Percentiles rank a stretch among this genome's conserved stretches.
Evolutionary conservation across 441 rosid genomes (phyloP).

Genomic region (Kokia cookei): DNA sequence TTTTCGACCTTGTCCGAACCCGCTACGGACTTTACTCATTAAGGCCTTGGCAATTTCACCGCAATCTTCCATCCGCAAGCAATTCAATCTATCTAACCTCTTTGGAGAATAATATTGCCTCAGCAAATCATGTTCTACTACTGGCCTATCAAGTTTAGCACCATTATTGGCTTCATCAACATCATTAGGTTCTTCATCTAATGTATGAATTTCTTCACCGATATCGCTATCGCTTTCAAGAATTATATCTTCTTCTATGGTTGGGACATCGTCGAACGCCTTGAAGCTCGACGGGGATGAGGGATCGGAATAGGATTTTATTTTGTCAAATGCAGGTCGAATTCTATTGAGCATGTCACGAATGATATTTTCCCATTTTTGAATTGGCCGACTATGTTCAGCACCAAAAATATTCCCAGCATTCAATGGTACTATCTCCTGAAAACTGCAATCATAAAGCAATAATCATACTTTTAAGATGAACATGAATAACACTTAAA

Average conservation of each 20-base stretch:
- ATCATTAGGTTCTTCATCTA: conserved; percentile 42
- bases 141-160: conserved; percentile 17
- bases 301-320: conserved; percentile 79
- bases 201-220: conserved; percentile 78
- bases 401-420: conserved; percentile 93
- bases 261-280: conserved; percentile 61
- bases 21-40: neutral
- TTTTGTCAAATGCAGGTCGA: conserved; percentile 29
- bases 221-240: conserved; percentile 68
- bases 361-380: conserved; percentile 75
- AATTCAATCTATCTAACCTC: conserved; percentile 55
- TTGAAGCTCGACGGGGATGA: conserved; percentile 79
- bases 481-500: neutral
- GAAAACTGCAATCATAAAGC: conserved; percentile 44
- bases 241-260: conserved; percentile 61
- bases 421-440: conserved; percentile 90
- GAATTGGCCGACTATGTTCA: conserved; percentile 72
- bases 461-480: conserved; percentile 6
- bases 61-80: conserved; percentile 39
- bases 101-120: conserved; percentile 52
- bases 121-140: conserved; percentile 30
- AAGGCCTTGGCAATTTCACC: conserved; percentile 16
- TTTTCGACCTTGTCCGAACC: conserved; percentile 15
- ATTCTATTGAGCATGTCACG: conserved; percentile 61
- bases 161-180: conserved; percentile 20